A percentile compares a stretch with the other conserved stretches of the same genome.
These are phyloP conservation scores for Wickerhamiella sorbophila DNA, from an alignment of 805 yeast species.

Conservation along the genomic window DNA sequence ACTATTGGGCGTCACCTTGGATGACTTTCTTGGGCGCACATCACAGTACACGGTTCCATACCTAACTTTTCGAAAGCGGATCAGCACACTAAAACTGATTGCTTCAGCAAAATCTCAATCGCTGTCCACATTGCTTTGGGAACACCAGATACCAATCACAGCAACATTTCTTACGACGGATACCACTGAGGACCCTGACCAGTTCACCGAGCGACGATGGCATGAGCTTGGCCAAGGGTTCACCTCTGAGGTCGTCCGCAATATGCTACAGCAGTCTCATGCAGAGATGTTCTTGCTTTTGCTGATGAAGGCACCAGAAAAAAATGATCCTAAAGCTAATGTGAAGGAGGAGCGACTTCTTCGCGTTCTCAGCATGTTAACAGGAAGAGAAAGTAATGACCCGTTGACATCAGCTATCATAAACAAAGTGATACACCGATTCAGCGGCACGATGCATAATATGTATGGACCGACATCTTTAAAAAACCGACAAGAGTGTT, in stretches of 20 bases:
- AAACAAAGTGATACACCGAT: conserved; percentile 36
- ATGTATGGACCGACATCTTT: conserved; percentile 57
- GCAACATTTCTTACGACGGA: conserved; percentile 29
- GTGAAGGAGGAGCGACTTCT: background rate
- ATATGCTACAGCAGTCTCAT: background rate
- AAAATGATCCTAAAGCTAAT: background rate
- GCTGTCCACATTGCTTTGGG: conserved; percentile 35
- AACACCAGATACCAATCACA: conserved; percentile 22
- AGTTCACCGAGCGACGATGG: conserved; percentile 38
- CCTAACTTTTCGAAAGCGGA: conserved; percentile 49
- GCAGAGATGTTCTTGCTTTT: background rate
- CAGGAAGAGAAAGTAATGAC: background rate
- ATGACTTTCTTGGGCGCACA: conserved; percentile 53
- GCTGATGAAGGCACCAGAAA: background rate
- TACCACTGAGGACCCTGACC: conserved; percentile 34
- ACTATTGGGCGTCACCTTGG: conserved; percentile 46
- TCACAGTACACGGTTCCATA: conserved; percentile 64
- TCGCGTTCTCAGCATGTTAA: background rate
- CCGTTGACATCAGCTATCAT: conserved; percentile 8
- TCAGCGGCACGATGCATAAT: conserved; percentile 68
- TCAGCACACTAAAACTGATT: conserved; percentile 46
- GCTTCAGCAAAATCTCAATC: conserved; percentile 37
- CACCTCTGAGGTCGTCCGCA: conserved; percentile 10
- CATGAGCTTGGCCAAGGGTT: conserved; percentile 39
- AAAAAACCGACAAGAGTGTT: conserved; percentile 53